A percentile compares a stretch with the other conserved stretches of the same genome.
Conservation (phyloP, 1,284 basidiomycete species). For the Exsudoporus floridanus region DNA sequence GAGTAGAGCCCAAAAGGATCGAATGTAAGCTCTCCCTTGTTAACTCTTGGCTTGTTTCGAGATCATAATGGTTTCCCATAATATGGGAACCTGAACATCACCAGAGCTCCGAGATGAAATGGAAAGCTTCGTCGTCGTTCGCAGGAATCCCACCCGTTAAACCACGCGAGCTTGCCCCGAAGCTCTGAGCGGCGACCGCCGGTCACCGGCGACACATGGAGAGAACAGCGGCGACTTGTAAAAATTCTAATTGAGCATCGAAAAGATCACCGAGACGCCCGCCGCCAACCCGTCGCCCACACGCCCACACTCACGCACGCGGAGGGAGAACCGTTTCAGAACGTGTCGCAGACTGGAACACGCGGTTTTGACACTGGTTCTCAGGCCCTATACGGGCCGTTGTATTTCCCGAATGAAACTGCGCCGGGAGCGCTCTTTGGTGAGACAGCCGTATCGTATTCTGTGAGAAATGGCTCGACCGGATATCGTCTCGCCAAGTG, state of each 20-base stretch:
- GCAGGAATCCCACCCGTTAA: not conserved
- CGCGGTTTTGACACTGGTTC: constrained; percentile 2
- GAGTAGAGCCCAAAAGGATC: no score
- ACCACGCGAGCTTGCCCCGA: not conserved
- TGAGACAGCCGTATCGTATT: not conserved
- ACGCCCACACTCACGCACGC: not conserved
- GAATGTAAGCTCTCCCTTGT: not conserved
- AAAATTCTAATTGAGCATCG: not conserved
- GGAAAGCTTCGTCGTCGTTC: not conserved
- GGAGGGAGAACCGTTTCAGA: constrained; percentile 12
- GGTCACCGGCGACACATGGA: not conserved
- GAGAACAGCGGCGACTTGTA: constrained; percentile 6
- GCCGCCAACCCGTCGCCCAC: no score
- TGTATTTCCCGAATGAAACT: not conserved
- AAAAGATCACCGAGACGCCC: not conserved
- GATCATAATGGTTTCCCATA: not conserved
- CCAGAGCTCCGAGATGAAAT: not conserved
- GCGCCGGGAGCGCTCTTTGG: not conserved
- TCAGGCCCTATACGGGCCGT: not conserved
- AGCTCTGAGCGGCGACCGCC: not conserved
- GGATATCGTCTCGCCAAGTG: not conserved
- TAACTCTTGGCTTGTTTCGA: not conserved
- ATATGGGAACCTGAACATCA: not conserved
- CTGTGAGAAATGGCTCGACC: not conserved
- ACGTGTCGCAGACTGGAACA: constrained; percentile 13